These are phyloP conservation scores for Paramecium pentaurelia DNA, from an alignment of 73 alveolate genomes.

Conservation along the genomic window DNA sequence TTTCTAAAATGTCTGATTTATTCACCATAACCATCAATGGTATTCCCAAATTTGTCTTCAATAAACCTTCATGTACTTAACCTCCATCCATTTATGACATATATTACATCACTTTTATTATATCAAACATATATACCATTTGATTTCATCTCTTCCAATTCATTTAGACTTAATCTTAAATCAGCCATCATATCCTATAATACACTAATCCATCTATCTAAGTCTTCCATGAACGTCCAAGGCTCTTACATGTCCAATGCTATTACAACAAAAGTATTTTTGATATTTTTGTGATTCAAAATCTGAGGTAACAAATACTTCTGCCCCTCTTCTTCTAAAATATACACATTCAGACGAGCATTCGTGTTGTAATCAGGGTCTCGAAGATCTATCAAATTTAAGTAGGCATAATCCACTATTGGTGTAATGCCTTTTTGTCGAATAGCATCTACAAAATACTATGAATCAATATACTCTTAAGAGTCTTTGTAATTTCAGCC, in stretches of 20 bases:
- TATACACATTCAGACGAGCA: constrained; percentile 46
- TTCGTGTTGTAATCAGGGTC: constrained; percentile 58
- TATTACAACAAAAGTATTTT: background rate
- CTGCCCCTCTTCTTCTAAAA: constrained; percentile 52
- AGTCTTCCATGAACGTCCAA: constrained; percentile 61
- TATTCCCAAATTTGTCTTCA: constrained; percentile 40
- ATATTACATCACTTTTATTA: background rate
- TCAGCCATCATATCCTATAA: background rate
- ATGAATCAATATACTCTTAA: background rate
- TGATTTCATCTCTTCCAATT: constrained; percentile 41
- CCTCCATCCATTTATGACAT: background rate
- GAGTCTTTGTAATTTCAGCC: constrained; percentile 37
- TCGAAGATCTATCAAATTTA: constrained; percentile 43
- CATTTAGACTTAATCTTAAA: background rate
- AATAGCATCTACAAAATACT: background rate
- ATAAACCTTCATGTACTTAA: background rate
- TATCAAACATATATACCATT: background rate
- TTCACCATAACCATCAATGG: constrained; percentile 51
- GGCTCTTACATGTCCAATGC: constrained; percentile 36
- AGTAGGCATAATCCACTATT: constrained; percentile 43
- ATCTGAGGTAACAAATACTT: constrained; percentile 25
- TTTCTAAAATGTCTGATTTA: constrained; percentile 29
- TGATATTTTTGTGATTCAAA: background rate
- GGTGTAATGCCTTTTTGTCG: constrained; percentile 39
- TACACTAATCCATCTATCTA: constrained; percentile 55